Evolutionary conservation across 768 basidiomycete species (phyloP), one percentile per base, ranked within the genome.

Genomic region (Hebeloma cylindrosporum): DNA sequence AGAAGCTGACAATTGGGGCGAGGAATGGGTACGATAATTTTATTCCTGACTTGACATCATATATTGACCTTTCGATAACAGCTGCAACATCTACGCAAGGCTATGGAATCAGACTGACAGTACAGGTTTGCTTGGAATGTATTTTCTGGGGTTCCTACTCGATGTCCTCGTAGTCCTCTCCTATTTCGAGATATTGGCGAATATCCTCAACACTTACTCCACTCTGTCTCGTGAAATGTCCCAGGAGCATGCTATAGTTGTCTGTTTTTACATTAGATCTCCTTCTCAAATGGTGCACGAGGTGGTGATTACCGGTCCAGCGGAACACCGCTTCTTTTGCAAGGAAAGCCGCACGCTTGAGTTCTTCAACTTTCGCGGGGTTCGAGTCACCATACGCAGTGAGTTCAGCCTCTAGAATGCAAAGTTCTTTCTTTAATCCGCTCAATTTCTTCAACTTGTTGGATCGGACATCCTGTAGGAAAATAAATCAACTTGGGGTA

Each of bases 261-360:
- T 90, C 87, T 88, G 57, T 30, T 10, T 37, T 25, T 46, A 34
- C 29, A 42, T 27, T 44, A 42, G 37, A 38, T 37, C 21, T 30
- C 16, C 22, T 39, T 20, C 14, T 42, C 23, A 7, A 37, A 30
- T 27, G 5, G 33, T 2, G 43, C 28, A 30, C 22, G 18, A 16
- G 11, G 22, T 26, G 38, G 10, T 28, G 65, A 81, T 45, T 52
- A 94, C 93, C 93, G 26, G 93, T 97, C 88, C 92, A 93, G 10
- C 90, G 81, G 17, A 84, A 60, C 9, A 85, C 79, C 9, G 90
- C 92, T 59, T 95, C 91, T 50, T 85, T 88, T 3, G 88, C 90
- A 10, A 93, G 71, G 39, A 78, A 73, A 7, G 81, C 73, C 0
- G 85, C 90, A 35, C 86, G 69, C 38, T 75, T 80, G 60, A 83